Conservation (phyloP, 164 flowering plant genomes). For the Tetracentron sinense region DNA sequence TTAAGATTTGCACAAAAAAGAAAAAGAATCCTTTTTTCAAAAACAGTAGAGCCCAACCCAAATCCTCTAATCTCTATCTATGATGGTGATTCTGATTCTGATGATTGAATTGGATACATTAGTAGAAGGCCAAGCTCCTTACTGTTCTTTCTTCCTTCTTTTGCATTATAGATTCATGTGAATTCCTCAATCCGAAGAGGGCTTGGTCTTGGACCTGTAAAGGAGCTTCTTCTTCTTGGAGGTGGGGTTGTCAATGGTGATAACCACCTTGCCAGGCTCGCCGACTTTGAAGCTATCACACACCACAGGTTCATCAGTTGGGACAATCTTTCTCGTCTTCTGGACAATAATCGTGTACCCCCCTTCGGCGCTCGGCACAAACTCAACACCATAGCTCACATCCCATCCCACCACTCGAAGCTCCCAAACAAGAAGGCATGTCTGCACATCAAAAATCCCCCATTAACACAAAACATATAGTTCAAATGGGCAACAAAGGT, state of each 20-base stretch:
- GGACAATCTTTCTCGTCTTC: slow-evolving; percentile 54
- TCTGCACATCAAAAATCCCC: slow-evolving; percentile 32
- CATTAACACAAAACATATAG: background rate
- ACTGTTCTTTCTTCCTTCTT: background rate
- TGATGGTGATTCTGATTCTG: background rate
- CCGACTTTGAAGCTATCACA: slow-evolving; percentile 56
- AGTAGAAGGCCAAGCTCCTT: background rate
- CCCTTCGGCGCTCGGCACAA: slow-evolving; percentile 57
- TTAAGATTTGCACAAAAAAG: too few species aligned
- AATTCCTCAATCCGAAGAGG: slow-evolving; percentile 26
- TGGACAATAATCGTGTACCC: slow-evolving; percentile 70
- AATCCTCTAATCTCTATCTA: background rate
- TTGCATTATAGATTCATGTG: background rate
- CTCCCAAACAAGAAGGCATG: slow-evolving; percentile 61
- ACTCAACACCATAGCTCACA: slow-evolving; percentile 69
- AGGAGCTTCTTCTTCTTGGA: slow-evolving; percentile 92
- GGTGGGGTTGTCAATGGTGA: slow-evolving; percentile 68
- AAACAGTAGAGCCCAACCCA: background rate
- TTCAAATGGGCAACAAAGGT: background rate
- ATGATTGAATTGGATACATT: background rate
- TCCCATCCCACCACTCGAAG: slow-evolving; percentile 82
- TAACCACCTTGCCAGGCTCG: slow-evolving; percentile 71
- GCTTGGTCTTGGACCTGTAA: slow-evolving; percentile 73
- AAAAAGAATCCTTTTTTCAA: background rate
- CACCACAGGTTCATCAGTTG: slow-evolving; percentile 59